Base-by-base conservation (phyloP, 352 stramenopile species). In the Pythium vanterpoolii region DNA sequence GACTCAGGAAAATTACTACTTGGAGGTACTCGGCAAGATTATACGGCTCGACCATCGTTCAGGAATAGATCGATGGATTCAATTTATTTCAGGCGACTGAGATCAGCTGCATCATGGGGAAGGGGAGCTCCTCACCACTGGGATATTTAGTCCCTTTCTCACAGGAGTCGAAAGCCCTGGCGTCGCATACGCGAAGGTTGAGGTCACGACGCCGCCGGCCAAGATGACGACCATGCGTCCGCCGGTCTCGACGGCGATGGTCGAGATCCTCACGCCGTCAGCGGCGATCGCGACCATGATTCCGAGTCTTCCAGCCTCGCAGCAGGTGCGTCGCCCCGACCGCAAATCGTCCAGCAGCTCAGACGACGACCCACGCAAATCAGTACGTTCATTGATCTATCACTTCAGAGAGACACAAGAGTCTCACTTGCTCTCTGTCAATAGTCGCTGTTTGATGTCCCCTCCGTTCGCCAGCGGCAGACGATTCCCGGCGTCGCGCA, bases 301-400 rank as follows among this genome's bases (percentile, higher is more conserved):
- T 13, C 18, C 14, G n/a, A 45, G 10, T 3, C 50, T 10, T 13
- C 13, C 57, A 2, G 39, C 33, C 52, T 49, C 34, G 13, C 34
- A 18, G 34, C 19, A 13, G 34, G 34, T 18, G 1, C 34, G 19
- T 42, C 34, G 34, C 34, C 8, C 19, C 43, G 11, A 46, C 38
- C 21, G 21, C 28, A 13, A 59, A n/a, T 68, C 61, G 30, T 69
- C 62, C 3, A 60, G 55, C 43, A 64, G 55, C 44, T 63, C 49
- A 3, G 62, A 59, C 13, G 50, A 58, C 13, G 50, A 58, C 14
- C 19, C 31, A 2, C 46, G 27, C 3, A 66, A 45, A 23, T 53
- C 44, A 11, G 58, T 65, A 33, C 38, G 58, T 56, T 6, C 21
- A 13, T 27, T 11, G 14, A 23, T 13, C 18, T 10, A 1, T 18